phyloP scores from a whole-genome alignment of 345 rosid genomes.

The Salix dunnii region DNA sequence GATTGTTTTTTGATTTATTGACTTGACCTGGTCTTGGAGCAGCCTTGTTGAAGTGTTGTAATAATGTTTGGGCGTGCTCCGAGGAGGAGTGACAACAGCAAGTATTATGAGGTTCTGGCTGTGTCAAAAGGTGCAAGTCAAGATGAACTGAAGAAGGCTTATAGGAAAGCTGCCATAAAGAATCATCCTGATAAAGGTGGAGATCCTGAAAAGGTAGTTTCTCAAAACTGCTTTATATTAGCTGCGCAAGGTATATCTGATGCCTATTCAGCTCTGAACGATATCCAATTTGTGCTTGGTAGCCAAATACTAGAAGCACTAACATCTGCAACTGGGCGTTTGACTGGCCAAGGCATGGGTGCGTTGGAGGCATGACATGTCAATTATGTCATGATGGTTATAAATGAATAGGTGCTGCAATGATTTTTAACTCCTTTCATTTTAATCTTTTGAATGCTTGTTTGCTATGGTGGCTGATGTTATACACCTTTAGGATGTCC shows the following conservation, averaged over 20 bases:
- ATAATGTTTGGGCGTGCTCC: constrained; percentile 54
- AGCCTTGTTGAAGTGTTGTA: constrained; percentile 17
- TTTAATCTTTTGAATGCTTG: background rate
- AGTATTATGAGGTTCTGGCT: constrained; percentile 46
- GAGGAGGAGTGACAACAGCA: constrained; percentile 33
- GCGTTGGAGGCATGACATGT: background rate
- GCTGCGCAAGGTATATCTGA: too few relatives aligned
- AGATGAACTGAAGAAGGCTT: constrained; percentile 63
- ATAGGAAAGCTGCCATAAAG: constrained; percentile 53
- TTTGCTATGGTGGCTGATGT: background rate
- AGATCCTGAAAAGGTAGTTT: constrained; percentile 55
- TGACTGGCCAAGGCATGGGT: background rate
- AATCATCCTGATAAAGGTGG: constrained; percentile 74
- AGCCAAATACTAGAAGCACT: background rate
- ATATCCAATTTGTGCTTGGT: background rate
- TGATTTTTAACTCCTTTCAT: background rate
- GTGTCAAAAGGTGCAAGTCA: constrained; percentile 41
- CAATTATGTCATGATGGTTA: background rate
- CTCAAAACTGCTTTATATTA: background rate
- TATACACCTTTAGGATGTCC: background rate
- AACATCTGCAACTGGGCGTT: background rate
- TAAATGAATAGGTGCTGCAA: background rate
- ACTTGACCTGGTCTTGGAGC: background rate
- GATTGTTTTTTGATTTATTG: background rate
- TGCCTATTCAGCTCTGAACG: background rate